Evolutionary conservation across 352 stramenopile species (phyloP), one percentile per base, ranked within the genome.

Genomic region (Globisporangium orthogonon): DNA sequence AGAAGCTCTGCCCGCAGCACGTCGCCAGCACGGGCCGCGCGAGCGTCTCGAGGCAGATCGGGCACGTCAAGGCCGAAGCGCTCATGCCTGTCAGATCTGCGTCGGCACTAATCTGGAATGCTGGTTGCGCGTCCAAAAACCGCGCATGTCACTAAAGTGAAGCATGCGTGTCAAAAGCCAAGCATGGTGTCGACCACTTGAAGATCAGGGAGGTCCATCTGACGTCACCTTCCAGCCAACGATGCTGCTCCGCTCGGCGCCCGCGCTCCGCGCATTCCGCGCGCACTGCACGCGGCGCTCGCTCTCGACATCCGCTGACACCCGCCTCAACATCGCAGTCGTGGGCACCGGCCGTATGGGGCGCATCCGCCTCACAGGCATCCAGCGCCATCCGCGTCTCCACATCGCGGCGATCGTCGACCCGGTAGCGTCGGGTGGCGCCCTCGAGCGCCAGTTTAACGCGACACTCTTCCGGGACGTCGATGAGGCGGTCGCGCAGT

Each of bases 321-420:
- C 44, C 11, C 68, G 62, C 10, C 47, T 85, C 15, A 82, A 78
- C 18, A 58, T 92, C 46, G 82, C 76, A 5, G 73, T 92, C 37
- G 70, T 92, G 23, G 83, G 83, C 56, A 78, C 79, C 0, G 83
- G 83, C 13, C 79, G 83, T 66, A 92, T 92, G 83, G 83, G 83
- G 0, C 69, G 75, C 52, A 87, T 92, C 66, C 83, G 83, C 15
- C 67, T 90, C 40, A 47, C 67, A 1, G 76, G 73, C 2, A 73
- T 92, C 52, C 74, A 86, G 54, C 66, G 66, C 10, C 63, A 86
- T 49, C 70, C 78, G 28, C 67, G 69, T 28, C 59, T 89, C 17
- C 67, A 66, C 45, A 74, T 92, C 61, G 72, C 78, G 46, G 78
- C 75, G 23, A 76, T 92, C 60, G 43, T 92, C 23, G 83, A 92